Conservation (phyloP, 495 filamentous ascomycete species). For the Friedmanniomyces simplex region DNA sequence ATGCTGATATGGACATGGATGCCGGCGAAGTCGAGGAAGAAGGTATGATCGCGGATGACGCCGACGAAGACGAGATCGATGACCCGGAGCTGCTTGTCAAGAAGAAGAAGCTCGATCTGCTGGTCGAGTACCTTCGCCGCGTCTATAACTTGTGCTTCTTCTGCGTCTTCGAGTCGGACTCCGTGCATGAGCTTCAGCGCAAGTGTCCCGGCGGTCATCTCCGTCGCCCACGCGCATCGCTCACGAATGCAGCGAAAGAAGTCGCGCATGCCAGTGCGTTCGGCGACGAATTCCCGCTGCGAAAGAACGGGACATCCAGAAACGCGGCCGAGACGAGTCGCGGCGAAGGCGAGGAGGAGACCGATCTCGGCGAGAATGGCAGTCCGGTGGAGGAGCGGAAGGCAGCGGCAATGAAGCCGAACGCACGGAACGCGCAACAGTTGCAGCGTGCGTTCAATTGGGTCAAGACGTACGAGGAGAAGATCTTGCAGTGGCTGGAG, state of each 20-base stretch:
- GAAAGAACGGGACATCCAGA: slow-evolving; percentile 43
- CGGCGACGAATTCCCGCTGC: slow-evolving; percentile 69
- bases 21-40: slow-evolving; percentile 56
- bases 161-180: slow-evolving; percentile 97
- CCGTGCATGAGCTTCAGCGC: slow-evolving; percentile 83
- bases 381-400: slow-evolving; percentile 53
- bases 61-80: slow-evolving; percentile 75
- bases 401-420: slow-evolving; percentile 40
- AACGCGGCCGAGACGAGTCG: slow-evolving; percentile 24
- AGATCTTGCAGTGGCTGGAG: slow-evolving; percentile 81
- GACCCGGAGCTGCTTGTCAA: slow-evolving; percentile 80
- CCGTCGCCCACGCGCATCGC: slow-evolving; percentile 71
- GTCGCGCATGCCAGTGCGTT: slow-evolving; percentile 74
- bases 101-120: slow-evolving; percentile 92
- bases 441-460: slow-evolving; percentile 92
- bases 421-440: slow-evolving; percentile 74
- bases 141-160: slow-evolving; percentile 99
- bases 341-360: slow-evolving; percentile 3
- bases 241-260: slow-evolving; percentile 69
- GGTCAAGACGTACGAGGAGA: slow-evolving; percentile 99
- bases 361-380: slow-evolving; percentile 33
- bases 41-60: slow-evolving; percentile 63
- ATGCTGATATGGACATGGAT: slow-evolving; percentile 47
- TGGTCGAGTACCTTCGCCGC: slow-evolving; percentile 91
- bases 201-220: slow-evolving; percentile 97